Evolutionary conservation across 176 grass and related monocot species (phyloP).

Genomic region (Hordeum marinum): DNA sequence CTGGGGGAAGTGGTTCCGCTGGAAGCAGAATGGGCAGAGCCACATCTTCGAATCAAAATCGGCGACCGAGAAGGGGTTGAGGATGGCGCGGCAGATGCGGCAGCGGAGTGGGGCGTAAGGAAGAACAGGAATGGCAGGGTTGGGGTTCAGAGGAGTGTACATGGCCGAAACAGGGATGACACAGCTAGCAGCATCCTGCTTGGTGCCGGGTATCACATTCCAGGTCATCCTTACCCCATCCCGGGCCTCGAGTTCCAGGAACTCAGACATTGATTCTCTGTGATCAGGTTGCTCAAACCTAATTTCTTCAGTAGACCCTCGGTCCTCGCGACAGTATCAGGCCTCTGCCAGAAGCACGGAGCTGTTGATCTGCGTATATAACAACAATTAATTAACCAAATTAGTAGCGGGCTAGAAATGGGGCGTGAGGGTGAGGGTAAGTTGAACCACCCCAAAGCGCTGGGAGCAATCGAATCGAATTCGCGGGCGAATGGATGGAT

Average conservation of each 20-base stretch:
- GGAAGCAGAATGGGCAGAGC: slow-evolving; percentile 91
- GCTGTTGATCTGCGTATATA: slow-evolving; percentile 9
- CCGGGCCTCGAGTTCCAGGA: slow-evolving; percentile 74
- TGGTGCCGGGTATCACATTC: slow-evolving; percentile 86
- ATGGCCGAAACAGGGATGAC: slow-evolving; percentile 71
- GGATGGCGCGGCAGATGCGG: slow-evolving; percentile 76
- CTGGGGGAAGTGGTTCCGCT: slow-evolving; percentile 87
- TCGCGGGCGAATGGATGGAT: not conserved
- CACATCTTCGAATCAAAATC: slow-evolving; percentile 90
- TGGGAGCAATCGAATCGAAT: not conserved
- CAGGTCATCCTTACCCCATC: slow-evolving; percentile 95
- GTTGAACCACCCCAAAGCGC: not conserved
- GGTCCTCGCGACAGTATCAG: not conserved
- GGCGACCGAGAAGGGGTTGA: slow-evolving; percentile 80
- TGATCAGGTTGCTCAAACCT: not conserved
- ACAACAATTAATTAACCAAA: not conserved
- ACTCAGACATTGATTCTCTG: slow-evolving; percentile 68
- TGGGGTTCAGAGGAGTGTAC: slow-evolving; percentile 83
- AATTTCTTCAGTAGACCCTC: not conserved
- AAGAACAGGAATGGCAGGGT: slow-evolving; percentile 54
- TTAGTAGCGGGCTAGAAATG: not conserved
- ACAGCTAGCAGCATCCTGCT: slow-evolving; percentile 62
- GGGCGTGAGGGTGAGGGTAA: not conserved
- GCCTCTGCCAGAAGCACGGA: not conserved
- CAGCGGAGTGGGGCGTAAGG: slow-evolving; percentile 71